Evolutionary conservation across 176 grass and related monocot species (phyloP).

Genomic region (Ensete ventricosum): DNA sequence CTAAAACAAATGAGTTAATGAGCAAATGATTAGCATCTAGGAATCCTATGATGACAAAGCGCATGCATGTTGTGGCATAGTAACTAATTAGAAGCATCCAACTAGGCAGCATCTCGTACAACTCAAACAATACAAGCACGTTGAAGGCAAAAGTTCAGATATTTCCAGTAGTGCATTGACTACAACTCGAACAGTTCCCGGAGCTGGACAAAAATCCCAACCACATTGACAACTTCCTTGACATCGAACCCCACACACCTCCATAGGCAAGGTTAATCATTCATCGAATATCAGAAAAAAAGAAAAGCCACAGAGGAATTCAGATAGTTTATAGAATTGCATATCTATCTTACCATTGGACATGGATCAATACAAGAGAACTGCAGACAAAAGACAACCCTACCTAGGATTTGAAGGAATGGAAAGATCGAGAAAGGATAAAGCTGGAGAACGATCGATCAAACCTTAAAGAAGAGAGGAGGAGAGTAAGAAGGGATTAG

Average conservation of each 20-base stretch:
- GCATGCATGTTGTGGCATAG: not conserved
- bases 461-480: too few species aligned
- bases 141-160: not conserved
- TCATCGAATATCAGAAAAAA: not conserved
- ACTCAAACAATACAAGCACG: not conserved
- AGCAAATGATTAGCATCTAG: not conserved
- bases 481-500: not conserved
- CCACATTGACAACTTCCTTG: not conserved
- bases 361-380: not conserved
- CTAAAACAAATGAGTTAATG: not conserved
- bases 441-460: too few species aligned
- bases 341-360: not conserved
- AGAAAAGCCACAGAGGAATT: not conserved
- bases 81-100: not conserved
- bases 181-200: not conserved
- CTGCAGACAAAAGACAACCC: not conserved
- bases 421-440: not conserved
- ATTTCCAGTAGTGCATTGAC: not conserved
- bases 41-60: not conserved
- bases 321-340: not conserved
- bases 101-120: not conserved
- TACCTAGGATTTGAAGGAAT: not conserved
- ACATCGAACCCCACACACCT: not conserved
- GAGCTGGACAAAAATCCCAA: not conserved
- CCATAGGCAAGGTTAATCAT: not conserved